A percentile compares a stretch with the other conserved stretches of the same genome.
phyloP scores from a whole-genome alignment of 768 basidiomycete species.

The Cyathus striatus region DNA sequence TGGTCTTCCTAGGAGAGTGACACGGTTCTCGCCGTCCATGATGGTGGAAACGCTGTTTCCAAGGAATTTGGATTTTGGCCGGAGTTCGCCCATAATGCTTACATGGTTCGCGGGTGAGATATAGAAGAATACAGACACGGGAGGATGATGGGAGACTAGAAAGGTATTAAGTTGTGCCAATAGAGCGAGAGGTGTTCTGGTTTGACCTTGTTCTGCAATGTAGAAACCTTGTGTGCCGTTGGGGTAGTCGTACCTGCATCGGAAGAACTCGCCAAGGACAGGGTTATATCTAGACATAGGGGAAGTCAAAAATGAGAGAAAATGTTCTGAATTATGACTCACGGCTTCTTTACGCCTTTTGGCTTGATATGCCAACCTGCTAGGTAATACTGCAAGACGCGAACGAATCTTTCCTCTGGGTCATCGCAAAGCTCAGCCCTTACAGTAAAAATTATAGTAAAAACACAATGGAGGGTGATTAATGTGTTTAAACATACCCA shows the following conservation, averaged over 20 bases:
- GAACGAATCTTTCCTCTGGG: conserved; percentile 86
- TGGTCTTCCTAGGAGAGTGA: conserved; percentile 75
- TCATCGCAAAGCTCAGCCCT: conserved; percentile 80
- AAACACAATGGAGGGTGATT: background rate
- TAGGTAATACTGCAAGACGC: conserved; percentile 90
- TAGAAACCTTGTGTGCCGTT: conserved; percentile 92
- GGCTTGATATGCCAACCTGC: conserved; percentile 99
- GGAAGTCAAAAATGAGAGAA: background rate
- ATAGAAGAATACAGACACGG: conserved; percentile 94
- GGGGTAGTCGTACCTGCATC: conserved; percentile 89
- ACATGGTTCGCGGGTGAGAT: conserved; percentile 87
- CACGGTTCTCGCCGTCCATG: conserved; percentile 95
- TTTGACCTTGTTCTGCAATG: conserved; percentile 88
- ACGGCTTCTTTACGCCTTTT: conserved; percentile 99
- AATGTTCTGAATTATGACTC: conserved; percentile 24
- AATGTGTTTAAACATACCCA: conserved; percentile 58
- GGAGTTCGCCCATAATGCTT: conserved; percentile 84
- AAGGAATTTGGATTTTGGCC: conserved; percentile 93
- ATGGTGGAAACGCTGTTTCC: conserved; percentile 95
- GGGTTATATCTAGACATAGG: conserved; percentile 77
- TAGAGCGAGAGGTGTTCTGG: background rate
- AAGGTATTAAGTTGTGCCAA: background rate
- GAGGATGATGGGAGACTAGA: conserved; percentile 93
- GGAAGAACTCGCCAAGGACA: conserved; percentile 95
- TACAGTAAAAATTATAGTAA: conserved; percentile 1